phyloP scores from a whole-genome alignment of 495 filamentous ascomycete species.

The Podospora appendiculata region DNA sequence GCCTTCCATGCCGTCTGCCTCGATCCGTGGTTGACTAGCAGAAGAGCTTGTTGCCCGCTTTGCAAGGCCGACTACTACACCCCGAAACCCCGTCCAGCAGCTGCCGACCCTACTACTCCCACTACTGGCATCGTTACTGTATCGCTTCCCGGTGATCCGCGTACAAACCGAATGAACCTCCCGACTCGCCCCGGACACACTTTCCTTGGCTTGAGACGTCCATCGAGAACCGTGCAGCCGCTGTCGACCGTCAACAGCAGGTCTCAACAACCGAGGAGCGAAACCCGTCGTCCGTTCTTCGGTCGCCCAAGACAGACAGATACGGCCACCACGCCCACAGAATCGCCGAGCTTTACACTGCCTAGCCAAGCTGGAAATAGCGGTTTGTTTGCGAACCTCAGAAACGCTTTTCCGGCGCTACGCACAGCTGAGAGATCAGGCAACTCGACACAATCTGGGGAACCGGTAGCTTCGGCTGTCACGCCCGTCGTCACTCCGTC shows the following conservation, averaged over 20 bases:
- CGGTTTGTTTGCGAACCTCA: slow-evolving; percentile 9
- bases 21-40: slow-evolving; percentile 90
- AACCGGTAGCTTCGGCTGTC: neutral
- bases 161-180: slow-evolving; percentile 34
- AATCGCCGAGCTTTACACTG: neutral
- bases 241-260: neutral
- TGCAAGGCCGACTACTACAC: slow-evolving; percentile 97
- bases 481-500: slow-evolving; percentile 21
- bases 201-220: slow-evolving; percentile 19
- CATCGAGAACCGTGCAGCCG: slow-evolving; percentile 3
- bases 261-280: neutral
- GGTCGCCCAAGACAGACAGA: neutral
- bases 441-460: neutral
- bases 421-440: slow-evolving; percentile 4
- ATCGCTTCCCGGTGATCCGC: slow-evolving; percentile 12
- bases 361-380: neutral
- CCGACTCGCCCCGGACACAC: slow-evolving; percentile 19
- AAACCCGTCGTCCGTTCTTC: neutral
- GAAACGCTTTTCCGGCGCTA: slow-evolving; percentile 9
- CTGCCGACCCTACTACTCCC: slow-evolving; percentile 18
- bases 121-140: slow-evolving; percentile 15
- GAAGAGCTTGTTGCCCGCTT: slow-evolving; percentile 90
- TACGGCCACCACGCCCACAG: neutral
- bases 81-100: slow-evolving; percentile 62
- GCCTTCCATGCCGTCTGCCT: slow-evolving; percentile 93